These are phyloP conservation scores for Mycena epipterygia DNA, from an alignment of 768 basidiomycete genomes.

Conservation along the genomic window DNA sequence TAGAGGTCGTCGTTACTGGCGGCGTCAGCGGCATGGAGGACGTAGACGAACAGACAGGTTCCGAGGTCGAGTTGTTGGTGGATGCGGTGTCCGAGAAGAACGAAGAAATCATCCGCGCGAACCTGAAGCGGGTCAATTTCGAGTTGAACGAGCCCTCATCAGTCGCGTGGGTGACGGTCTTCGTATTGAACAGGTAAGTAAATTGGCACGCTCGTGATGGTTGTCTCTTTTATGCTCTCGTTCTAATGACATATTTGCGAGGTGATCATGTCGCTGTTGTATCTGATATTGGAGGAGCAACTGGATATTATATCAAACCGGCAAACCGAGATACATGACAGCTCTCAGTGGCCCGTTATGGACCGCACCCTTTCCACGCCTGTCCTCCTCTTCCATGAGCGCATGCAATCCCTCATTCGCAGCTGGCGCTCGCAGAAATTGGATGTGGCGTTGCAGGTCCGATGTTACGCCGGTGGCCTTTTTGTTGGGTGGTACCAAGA, in stretches of 20 bases:
- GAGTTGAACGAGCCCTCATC: neutral
- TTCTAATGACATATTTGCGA: neutral
- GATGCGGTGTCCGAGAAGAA: neutral
- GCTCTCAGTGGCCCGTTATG: neutral
- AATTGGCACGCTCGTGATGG: too few relatives aligned
- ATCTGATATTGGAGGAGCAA: too few relatives aligned
- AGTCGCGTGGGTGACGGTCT: slow-evolving; percentile 4
- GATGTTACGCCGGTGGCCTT: neutral
- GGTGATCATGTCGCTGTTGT: slow-evolving; percentile 12
- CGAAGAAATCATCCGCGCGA: neutral
- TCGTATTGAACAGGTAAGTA: slow-evolving; percentile 27
- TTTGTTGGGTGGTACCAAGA: neutral
- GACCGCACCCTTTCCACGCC: neutral
- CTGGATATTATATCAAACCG: too few relatives aligned
- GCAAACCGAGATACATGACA: too few relatives aligned
- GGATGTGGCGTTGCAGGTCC: neutral
- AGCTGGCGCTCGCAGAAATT: slow-evolving; percentile 1
- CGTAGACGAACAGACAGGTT: slow-evolving; percentile 9
- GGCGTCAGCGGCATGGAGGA: slow-evolving; percentile 14
- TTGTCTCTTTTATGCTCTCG: too few relatives aligned
- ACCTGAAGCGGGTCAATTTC: neutral
- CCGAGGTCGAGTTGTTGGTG: neutral
- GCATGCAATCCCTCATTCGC: neutral
- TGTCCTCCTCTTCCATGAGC: neutral
- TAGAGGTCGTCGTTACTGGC: neutral